A percentile compares a stretch with the other conserved stretches of the same genome.
Evolutionary conservation across 768 basidiomycete genomes (phyloP).

Genomic region (Tricholoma matsutake): DNA sequence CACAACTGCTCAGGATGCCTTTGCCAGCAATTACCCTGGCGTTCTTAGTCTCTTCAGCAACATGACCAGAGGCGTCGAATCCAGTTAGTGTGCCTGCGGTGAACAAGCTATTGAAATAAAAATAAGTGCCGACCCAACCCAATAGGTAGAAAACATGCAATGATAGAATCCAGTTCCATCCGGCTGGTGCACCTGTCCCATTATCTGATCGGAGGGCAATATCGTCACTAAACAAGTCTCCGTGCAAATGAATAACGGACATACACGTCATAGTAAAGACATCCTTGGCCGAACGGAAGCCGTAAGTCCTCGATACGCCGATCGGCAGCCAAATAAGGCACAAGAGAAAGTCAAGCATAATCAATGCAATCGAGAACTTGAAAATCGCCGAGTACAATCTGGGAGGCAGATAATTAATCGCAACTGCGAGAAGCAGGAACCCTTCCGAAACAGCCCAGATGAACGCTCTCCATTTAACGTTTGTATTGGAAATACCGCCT

Average conservation of each 20-base stretch:
- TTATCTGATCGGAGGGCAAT: slow-evolving; percentile 52
- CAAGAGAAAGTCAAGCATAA: slow-evolving; percentile 85
- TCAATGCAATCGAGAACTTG: slow-evolving; percentile 67
- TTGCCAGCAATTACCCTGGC: slow-evolving; percentile 80
- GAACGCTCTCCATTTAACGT: slow-evolving; percentile 82
- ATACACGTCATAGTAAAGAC: slow-evolving; percentile 80
- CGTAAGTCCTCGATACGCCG: slow-evolving; percentile 85
- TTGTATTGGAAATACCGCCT: slow-evolving; percentile 66
- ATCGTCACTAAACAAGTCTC: slow-evolving; percentile 1
- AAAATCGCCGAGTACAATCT: slow-evolving; percentile 72
- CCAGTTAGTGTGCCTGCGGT: slow-evolving; percentile 87
- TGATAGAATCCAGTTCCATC: slow-evolving; percentile 90
- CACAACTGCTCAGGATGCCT: slow-evolving; percentile 75
- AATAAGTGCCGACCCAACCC: not conserved
- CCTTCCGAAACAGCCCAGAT: slow-evolving; percentile 82
- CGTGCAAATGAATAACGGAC: slow-evolving; percentile 21
- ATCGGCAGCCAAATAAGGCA: slow-evolving; percentile 92
- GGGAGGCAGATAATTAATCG: slow-evolving; percentile 85
- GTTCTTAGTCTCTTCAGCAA: slow-evolving; percentile 87
- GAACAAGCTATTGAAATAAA: slow-evolving; percentile 57
- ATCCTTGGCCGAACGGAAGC: slow-evolving; percentile 79
- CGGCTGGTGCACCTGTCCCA: slow-evolving; percentile 81
- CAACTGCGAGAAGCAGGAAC: slow-evolving; percentile 65
- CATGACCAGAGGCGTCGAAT: slow-evolving; percentile 86
- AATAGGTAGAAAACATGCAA: slow-evolving; percentile 45